A percentile compares a stretch with the other conserved stretches of the same genome.
Evolutionary conservation across 805 yeast genomes (phyloP).

Genomic region (Teunomyces barrocoloradensis): DNA sequence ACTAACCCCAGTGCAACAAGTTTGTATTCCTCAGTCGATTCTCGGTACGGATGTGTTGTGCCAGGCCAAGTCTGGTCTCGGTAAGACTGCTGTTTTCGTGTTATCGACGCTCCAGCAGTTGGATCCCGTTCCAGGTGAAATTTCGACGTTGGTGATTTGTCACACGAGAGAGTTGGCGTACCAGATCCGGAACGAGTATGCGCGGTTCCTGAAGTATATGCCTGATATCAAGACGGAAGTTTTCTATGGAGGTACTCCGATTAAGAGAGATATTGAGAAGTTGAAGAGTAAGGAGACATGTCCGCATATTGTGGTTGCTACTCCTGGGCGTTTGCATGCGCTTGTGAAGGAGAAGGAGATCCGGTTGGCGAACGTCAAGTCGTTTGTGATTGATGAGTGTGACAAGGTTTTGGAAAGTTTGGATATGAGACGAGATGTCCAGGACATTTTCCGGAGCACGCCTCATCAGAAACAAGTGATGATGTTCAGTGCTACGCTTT

Average conservation of each 20-base stretch:
- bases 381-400: slow-evolving; percentile 96
- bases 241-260: slow-evolving; percentile 93
- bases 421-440: slow-evolving; percentile 98
- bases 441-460: slow-evolving; percentile 94
- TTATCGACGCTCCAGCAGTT: slow-evolving; percentile 93
- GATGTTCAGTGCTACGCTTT: slow-evolving; percentile 98
- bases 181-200: slow-evolving; percentile 95
- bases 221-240: slow-evolving; percentile 97
- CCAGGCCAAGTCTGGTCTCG: slow-evolving; percentile 99
- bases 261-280: slow-evolving; percentile 79
- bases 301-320: slow-evolving; percentile 96
- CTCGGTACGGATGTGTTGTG: slow-evolving; percentile 97
- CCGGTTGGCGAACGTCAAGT: slow-evolving; percentile 84
- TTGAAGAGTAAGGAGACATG: slow-evolving; percentile 89
- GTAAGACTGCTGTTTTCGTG: slow-evolving; percentile 98
- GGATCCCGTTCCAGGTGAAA: slow-evolving; percentile 97
- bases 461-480: slow-evolving; percentile 98
- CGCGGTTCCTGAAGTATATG: slow-evolving; percentile 96
- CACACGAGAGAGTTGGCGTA: slow-evolving; percentile 99
- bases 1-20: slow-evolving; percentile 75
- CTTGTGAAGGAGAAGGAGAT: slow-evolving; percentile 87
- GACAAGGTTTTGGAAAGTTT: slow-evolving; percentile 90
- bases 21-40: slow-evolving; percentile 96
- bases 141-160: slow-evolving; percentile 90
- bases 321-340: slow-evolving; percentile 97